A percentile compares a stretch with the other conserved stretches of the same genome.
Conservation (phyloP, 768 basidiomycete genomes). For the Daedaleopsis nitida region DNA sequence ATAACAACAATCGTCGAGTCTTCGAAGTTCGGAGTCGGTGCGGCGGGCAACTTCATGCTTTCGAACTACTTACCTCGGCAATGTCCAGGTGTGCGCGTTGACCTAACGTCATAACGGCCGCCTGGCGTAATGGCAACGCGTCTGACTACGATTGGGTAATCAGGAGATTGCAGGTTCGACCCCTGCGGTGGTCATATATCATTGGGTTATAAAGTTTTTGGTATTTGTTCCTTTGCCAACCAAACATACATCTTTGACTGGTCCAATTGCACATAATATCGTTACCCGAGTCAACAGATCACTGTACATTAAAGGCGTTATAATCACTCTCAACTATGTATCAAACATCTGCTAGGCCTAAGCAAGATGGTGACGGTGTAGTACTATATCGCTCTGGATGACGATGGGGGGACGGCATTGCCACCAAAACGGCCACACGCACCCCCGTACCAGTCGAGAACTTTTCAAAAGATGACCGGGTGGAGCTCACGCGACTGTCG, state of each 20-base stretch:
- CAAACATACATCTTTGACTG: no score
- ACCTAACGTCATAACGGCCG: constrained; percentile 1
- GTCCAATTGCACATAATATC: no score
- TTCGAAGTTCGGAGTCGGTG: no score
- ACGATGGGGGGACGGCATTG: not conserved
- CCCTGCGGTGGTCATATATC: constrained; percentile 75
- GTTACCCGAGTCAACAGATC: no score
- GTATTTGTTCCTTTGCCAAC: not conserved
- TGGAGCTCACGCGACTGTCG: not conserved
- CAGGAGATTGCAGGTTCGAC: constrained; percentile 95
- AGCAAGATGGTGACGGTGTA: not conserved
- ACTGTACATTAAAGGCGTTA: not conserved
- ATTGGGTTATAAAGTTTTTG: not conserved
- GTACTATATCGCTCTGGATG: not conserved
- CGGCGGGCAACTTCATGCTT: no score
- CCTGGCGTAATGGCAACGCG: constrained; percentile 24
- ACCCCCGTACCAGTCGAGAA: not conserved
- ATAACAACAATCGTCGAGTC: no score
- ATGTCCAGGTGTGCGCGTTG: no score
- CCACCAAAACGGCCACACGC: not conserved
- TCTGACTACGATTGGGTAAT: constrained; percentile 38
- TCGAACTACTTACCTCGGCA: no score
- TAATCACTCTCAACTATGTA: not conserved
- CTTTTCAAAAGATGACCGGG: not conserved
- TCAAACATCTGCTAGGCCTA: not conserved